These are phyloP conservation scores for Haemoproteus tartakovskyi DNA, from an alignment of 169 alveolate genomes.

Conservation along the genomic window DNA sequence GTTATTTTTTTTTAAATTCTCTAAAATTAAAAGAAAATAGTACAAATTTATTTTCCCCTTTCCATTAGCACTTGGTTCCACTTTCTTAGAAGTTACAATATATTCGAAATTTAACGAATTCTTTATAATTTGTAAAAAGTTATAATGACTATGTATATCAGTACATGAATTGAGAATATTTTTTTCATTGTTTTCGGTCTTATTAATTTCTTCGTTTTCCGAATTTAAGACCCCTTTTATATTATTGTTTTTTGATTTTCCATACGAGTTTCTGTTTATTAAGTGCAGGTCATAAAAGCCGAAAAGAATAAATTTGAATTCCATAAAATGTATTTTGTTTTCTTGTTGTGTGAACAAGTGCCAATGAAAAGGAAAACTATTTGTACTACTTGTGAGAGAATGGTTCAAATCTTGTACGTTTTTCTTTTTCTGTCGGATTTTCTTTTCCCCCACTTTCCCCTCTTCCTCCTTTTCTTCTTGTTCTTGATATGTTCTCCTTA, in stretches of 20 bases:
- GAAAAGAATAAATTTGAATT: conserved; percentile 30
- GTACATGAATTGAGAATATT: background rate
- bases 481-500: no score
- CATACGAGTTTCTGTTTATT: conserved; percentile 28
- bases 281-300: conserved; percentile 48
- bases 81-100: background rate
- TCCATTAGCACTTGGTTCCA: background rate
- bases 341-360: conserved; percentile 48
- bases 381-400: no score
- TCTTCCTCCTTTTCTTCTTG: no score
- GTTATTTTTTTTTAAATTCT: conserved; percentile 14
- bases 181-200: background rate
- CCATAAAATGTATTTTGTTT: conserved; percentile 22
- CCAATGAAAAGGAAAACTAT: no score
- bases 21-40: conserved; percentile 11
- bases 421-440: no score
- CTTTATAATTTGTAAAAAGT: conserved; percentile 17
- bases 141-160: conserved; percentile 52
- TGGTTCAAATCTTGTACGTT: no score
- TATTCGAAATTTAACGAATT: background rate
- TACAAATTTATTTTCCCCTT: conserved; percentile 40
- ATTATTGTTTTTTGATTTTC: no score
- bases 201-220: conserved; percentile 1
- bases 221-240: no score
- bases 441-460: no score